Conservation (phyloP, 805 yeast genomes). For the Wickerhamomyces rabaulensis region DNA sequence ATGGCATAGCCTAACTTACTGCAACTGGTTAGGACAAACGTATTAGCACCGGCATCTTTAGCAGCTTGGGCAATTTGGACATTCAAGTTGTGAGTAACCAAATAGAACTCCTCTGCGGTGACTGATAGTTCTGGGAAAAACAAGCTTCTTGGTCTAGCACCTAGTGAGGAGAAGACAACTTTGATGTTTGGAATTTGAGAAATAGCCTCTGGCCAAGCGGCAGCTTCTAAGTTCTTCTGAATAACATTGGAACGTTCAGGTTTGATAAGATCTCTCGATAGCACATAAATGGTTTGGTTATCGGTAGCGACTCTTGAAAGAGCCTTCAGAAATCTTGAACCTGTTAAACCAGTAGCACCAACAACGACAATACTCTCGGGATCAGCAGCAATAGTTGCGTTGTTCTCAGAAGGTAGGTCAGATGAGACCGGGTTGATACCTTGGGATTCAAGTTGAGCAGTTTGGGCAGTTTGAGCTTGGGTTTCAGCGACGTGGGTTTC, state of each 20-base stretch:
- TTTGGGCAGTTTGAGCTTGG: not conserved
- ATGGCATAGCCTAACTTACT: conserved; percentile 3
- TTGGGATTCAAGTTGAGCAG: not conserved
- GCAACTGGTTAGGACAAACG: conserved; percentile 9
- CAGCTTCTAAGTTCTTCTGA: conserved; percentile 7
- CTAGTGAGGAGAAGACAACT: conserved; percentile 13
- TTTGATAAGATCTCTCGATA: conserved; percentile 7
- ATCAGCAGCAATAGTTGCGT: not conserved
- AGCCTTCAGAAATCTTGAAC: conserved; percentile 10
- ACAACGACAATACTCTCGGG: conserved; percentile 9
- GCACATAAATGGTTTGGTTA: conserved; percentile 4
- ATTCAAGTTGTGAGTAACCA: conserved; percentile 10
- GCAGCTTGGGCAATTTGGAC: conserved; percentile 12
- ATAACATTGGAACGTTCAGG: conserved; percentile 9
- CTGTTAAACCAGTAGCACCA: conserved; percentile 15
- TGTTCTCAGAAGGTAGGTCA: not conserved
- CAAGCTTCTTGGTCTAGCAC: conserved; percentile 7
- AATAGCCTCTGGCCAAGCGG: conserved; percentile 9
- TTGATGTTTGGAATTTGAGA: conserved; percentile 9
- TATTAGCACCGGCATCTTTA: conserved; percentile 7
- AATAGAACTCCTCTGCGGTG: conserved; percentile 3
- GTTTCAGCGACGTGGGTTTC: not conserved
- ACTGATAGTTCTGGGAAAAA: not conserved
- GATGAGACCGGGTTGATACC: not conserved
- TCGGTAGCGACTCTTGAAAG: conserved; percentile 5